Conservation (phyloP, 352 stramenopile genomes). For the Globisporangium polare region DNA sequence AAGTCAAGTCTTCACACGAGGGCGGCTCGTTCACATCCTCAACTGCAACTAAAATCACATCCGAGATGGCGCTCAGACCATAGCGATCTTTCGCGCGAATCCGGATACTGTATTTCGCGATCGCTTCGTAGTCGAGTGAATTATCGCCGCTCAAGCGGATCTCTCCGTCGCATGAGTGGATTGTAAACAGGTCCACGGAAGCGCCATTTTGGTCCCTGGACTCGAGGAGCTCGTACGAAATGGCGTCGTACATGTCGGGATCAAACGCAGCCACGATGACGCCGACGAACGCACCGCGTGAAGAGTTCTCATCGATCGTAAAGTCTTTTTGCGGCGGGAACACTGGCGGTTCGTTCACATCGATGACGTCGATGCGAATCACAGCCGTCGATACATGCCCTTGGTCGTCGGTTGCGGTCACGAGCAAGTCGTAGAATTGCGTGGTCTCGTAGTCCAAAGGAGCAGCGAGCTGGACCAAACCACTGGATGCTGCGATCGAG, state of each 20-base stretch:
- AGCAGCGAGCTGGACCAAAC: not conserved
- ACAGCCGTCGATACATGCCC: constrained; percentile 8
- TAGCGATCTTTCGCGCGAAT: constrained; percentile 44
- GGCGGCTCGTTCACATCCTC: constrained; percentile 31
- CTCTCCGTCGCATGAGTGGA: constrained; percentile 55
- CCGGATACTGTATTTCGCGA: constrained; percentile 22
- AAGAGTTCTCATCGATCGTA: constrained; percentile 32
- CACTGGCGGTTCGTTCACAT: constrained; percentile 47
- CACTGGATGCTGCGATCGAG: constrained; percentile 15
- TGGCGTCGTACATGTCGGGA: constrained; percentile 40
- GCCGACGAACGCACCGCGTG: constrained; percentile 29
- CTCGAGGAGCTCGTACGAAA: constrained; percentile 34
- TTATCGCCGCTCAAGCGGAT: constrained; percentile 30
- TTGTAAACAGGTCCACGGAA: constrained; percentile 45
- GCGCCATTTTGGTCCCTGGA: constrained; percentile 21
- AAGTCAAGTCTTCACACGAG: constrained; percentile 14
- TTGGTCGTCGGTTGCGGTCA: not conserved
- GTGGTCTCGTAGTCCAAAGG: constrained; percentile 6
- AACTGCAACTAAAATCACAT: constrained; percentile 16
- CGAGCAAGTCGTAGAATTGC: constrained; percentile 6
- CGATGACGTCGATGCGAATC: constrained; percentile 33
- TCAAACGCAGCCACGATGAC: constrained; percentile 32
- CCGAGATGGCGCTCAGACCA: constrained; percentile 25
- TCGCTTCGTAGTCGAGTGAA: constrained; percentile 35
- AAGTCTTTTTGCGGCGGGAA: constrained; percentile 29